These are phyloP conservation scores for Apiospora sp. DNA, from an alignment of 2,329 filamentous ascomycete genomes.

Conservation along the genomic window DNA sequence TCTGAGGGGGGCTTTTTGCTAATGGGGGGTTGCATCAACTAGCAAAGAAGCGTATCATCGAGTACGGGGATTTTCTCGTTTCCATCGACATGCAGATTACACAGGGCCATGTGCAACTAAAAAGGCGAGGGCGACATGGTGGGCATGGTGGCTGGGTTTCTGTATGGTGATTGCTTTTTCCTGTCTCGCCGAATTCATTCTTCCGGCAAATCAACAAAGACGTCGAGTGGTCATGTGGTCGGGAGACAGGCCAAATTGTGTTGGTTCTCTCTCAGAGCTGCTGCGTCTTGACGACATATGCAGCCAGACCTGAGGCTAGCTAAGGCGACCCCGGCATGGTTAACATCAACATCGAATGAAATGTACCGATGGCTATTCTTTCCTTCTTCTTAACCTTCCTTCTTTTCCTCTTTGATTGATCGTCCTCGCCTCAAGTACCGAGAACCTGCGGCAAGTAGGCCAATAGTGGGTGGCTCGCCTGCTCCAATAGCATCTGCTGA, in stretches of 20 bases:
- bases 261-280: not conserved
- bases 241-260: not conserved
- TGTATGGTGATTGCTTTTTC: slow-evolving; percentile 13
- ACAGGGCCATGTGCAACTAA: not conserved
- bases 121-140: not conserved
- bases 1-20: not conserved
- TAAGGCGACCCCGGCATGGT: not conserved
- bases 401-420: not conserved
- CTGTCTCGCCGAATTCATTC: not conserved
- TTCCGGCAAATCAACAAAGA: not conserved
- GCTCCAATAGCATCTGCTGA: not conserved
- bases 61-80: slow-evolving; percentile 1
- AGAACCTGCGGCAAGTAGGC: not conserved
- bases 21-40: not conserved
- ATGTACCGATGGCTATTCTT: not conserved
- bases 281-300: slow-evolving; percentile 7
- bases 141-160: not conserved
- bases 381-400: not conserved
- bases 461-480: not conserved
- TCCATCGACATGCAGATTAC: slow-evolving; percentile 19
- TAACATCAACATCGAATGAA: not conserved
- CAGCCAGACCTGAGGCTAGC: not conserved
- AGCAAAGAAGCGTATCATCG: not conserved
- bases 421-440: not conserved
- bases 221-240: not conserved